Evolutionary conservation across 306 rosid genomes (phyloP), one percentile per base, ranked within the genome.

Genomic region (Fagus crenata): DNA sequence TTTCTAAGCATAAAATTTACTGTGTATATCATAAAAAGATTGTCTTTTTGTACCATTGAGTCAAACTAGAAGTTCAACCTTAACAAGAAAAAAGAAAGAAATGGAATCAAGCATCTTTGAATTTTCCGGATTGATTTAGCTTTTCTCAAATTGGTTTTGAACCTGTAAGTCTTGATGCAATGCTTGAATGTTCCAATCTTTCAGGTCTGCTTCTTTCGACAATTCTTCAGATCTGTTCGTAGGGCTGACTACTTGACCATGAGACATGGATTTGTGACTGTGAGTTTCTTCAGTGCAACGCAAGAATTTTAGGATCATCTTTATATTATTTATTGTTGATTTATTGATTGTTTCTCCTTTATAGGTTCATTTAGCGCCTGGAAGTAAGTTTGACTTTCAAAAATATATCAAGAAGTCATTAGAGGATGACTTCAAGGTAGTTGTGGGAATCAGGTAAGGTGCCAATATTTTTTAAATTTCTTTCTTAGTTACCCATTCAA

Each of bases 371-470:
- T 89, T 95, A 81, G 92, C 96, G 55, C 96, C 98, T 3, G 97
- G 97, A 73, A 92, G 97, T 81, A 95, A 90, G 80, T 95, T 95
- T 78, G 87, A 95, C 85, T 95, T 95, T 80, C 98, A 95, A 73
- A 95, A 95, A 51, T 95, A 95, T 73, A 95, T 95, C 84, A 92
- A 89, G 81, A 90, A 96, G 75, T 95, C 98, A 53, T 74, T 95
- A 82, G 98, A 95, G 87, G 98, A 95, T 78, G 98, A 95, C 86
- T 95, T 95, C 65, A 95, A 95, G 91, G 96, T 90, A 69, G 98
- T 95, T 40, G 98, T 95, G 69, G 97, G 96, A 88, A 95, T 95
- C 90, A 92, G 91, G 98, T 92, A 86, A 79, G 70, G 54, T 73
- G 71, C 81, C 73, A 53, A 76, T 1, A 53, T 37, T 69, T 46